Evolutionary conservation across 495 filamentous ascomycete genomes (phyloP), one percentile per base, ranked within the genome.

Genomic region (Neurospora sp.): DNA sequence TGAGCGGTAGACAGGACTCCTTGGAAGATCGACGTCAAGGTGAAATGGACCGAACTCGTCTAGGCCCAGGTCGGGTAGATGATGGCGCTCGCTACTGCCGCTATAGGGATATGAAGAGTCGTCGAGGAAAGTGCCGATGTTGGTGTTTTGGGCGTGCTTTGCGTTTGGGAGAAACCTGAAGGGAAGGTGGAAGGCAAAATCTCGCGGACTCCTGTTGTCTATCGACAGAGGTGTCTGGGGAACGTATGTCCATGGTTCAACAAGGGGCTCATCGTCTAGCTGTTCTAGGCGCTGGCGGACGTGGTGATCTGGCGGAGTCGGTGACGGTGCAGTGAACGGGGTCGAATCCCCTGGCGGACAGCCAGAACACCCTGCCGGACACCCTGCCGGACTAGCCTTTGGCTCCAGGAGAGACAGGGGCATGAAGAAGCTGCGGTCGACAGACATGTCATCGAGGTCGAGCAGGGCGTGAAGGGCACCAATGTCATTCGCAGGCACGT

Each of bases 131-230:
- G 68, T 53, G 40, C 40, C 35, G 46, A 39, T 71, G 70, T 22
- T 71, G 53, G 35, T 71, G 73, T 46, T 65, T 35, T 65, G 27
- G 14, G 16, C 22, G 22, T 65, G 53, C 53, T 35, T 65, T 65
- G 53, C 18, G 27, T 65, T 35, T 31, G 61, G 69, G 59, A 61
- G 46, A 42, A 65, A 18, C 22, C 7, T 68, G 70, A 68, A 37
- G 41, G 41, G 69, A 44, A 78, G 76, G 59, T 75, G 74, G 53
- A 70, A 42, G 71, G 73, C 76, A 74, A 74, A 75, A 73, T 74
- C 53, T 71, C 72, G 69, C 73, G 71, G 70, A 14, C 27, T 65
- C 53, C 27, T 65, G 12, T 37, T 65, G 53, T 65, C 53, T 31
- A 73, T 73, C 69, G 75, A 72, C 72, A 71, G 65, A 65, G 76